These are phyloP conservation scores for Moesziomyces sp. DNA, from an alignment of 1,284 basidiomycete species.

Conservation along the genomic window DNA sequence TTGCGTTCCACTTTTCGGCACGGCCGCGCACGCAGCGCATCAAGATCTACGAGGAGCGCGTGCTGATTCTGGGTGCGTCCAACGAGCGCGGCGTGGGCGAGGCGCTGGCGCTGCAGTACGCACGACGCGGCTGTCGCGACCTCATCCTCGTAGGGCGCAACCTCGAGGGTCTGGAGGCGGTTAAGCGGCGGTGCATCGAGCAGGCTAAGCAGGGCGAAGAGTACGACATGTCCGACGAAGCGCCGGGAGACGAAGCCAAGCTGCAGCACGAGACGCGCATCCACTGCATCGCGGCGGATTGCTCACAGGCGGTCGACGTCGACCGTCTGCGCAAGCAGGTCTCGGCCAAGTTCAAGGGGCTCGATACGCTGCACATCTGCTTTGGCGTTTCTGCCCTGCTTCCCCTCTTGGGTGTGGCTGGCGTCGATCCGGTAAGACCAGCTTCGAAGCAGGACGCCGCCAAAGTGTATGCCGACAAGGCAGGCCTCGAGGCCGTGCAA, in stretches of 20 bases:
- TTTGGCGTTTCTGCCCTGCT: constrained; percentile 87
- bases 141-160: constrained; percentile 80
- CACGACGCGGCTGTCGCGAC: constrained; percentile 78
- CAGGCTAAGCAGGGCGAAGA: constrained; percentile 44
- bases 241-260: constrained; percentile 42
- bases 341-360: constrained; percentile 75
- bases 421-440: constrained; percentile 71
- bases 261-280: constrained; percentile 54
- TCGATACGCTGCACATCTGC: constrained; percentile 85
- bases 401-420: constrained; percentile 80
- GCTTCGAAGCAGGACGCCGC: constrained; percentile 67
- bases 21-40: constrained; percentile 53
- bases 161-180: constrained; percentile 73
- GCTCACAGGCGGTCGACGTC: constrained; percentile 77
- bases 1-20: constrained; percentile 34
- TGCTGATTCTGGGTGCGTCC: constrained; percentile 82
- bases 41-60: constrained; percentile 73
- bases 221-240: constrained; percentile 53
- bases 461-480: constrained; percentile 71
- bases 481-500: constrained; percentile 68
- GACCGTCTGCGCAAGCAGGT: constrained; percentile 74
- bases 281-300: constrained; percentile 73
- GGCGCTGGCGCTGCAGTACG: constrained; percentile 78
- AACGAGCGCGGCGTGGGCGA: constrained; percentile 79
- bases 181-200: constrained; percentile 74